Evolutionary conservation across 148 eudicot genomes (phyloP).

Genomic region (Nyssa sinensis): DNA sequence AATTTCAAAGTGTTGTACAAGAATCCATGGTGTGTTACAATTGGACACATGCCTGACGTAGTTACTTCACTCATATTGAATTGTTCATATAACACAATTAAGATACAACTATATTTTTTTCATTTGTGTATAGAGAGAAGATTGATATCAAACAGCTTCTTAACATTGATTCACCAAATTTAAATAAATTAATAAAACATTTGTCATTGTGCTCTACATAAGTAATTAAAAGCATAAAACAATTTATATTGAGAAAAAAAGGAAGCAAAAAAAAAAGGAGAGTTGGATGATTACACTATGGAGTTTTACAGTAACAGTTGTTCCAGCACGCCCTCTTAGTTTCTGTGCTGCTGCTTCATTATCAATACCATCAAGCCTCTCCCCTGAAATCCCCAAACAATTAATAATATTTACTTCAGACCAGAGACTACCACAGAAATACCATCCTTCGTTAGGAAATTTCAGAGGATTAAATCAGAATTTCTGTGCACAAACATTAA

Average conservation of each 20-base stretch:
- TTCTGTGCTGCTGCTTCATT: constrained; percentile 94
- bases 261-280: neutral
- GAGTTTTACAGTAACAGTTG: constrained; percentile 82
- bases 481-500: neutral
- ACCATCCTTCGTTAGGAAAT: neutral
- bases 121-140: no score
- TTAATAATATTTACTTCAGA: neutral
- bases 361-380: constrained; percentile 66
- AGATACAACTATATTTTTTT: no score
- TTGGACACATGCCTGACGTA: no score
- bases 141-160: no score
- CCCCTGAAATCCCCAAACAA: constrained; percentile 47
- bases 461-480: neutral
- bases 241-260: neutral
- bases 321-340: constrained; percentile 88
- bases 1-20: no score
- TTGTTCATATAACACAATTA: no score
- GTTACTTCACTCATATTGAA: no score
- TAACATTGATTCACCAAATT: no score
- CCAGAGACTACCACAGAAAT: neutral
- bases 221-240: no score
- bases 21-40: no score
- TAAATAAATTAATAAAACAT: no score
- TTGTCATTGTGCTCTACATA: no score
- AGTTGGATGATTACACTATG: constrained; percentile 44